These are phyloP conservation scores for Triglochin maritima DNA, from an alignment of 106 monocot genomes.

Conservation along the genomic window DNA sequence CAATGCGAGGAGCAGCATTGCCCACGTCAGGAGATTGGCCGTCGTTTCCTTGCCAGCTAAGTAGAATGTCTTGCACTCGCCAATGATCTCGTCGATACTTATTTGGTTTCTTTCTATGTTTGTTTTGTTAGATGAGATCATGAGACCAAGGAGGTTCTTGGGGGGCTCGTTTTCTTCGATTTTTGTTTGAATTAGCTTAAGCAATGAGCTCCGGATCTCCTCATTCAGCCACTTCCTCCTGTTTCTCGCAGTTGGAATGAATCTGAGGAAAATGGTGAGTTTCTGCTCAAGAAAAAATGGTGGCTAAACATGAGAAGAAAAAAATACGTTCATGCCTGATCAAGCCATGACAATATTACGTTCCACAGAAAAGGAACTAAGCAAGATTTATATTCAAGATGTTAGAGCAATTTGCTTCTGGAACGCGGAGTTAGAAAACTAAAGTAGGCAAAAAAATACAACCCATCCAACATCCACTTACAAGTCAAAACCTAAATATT, in stretches of 20 bases:
- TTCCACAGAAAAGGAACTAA: too few relatives aligned
- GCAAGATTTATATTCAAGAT: too few relatives aligned
- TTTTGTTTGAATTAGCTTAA: constrained; percentile 40
- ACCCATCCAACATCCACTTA: too few relatives aligned
- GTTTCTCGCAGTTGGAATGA: constrained; percentile 32
- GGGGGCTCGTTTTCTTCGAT: constrained; percentile 23
- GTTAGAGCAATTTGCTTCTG: too few relatives aligned
- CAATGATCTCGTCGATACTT: constrained; percentile 57
- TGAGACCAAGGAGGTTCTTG: constrained; percentile 60
- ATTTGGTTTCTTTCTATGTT: constrained; percentile 26
- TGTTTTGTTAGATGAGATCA: constrained; percentile 42
- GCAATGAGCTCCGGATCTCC: constrained; percentile 34
- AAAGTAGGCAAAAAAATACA: too few relatives aligned
- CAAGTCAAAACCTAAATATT: too few relatives aligned
- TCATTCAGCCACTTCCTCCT: constrained; percentile 33
- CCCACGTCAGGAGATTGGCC: constrained; percentile 66
- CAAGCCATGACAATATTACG: too few relatives aligned
- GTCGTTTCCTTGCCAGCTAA: constrained; percentile 93
- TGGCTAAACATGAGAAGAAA: neutral
- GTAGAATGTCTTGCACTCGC: constrained; percentile 95
- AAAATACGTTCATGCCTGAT: too few relatives aligned
- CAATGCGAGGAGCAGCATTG: constrained; percentile 44
- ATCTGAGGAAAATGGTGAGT: neutral
- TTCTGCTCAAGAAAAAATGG: neutral
- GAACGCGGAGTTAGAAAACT: too few relatives aligned